A percentile compares a stretch with the other conserved stretches of the same genome.
These are phyloP conservation scores for Cyberlindnera meyerae DNA, from an alignment of 805 yeast species.

Conservation along the genomic window DNA sequence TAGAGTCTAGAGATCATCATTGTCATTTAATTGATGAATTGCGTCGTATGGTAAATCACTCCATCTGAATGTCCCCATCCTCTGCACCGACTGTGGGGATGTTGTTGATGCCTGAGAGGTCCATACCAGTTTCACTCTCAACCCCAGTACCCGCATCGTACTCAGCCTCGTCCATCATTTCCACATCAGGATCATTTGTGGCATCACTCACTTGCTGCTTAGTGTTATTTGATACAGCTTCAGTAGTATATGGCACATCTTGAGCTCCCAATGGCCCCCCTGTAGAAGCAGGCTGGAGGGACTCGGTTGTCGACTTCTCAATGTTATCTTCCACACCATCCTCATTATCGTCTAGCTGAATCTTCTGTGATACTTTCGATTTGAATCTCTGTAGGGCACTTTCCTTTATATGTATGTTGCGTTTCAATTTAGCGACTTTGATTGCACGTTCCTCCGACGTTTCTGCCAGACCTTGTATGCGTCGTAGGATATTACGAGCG, in stretches of 20 bases:
- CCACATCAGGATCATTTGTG: constrained; percentile 2
- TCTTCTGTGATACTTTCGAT: constrained; percentile 15
- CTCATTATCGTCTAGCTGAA: constrained; percentile 5
- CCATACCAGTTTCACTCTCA: constrained; percentile 5
- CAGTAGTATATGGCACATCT: neutral
- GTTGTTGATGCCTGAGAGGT: constrained; percentile 6
- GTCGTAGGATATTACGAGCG: constrained; percentile 33
- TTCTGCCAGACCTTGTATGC: constrained; percentile 42
- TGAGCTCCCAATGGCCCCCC: too few relatives aligned
- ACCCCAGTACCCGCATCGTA: neutral
- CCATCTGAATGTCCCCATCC: constrained; percentile 4
- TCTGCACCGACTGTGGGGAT: constrained; percentile 4
- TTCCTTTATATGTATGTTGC: constrained; percentile 28
- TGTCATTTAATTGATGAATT: neutral
- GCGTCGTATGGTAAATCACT: neutral
- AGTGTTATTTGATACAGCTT: neutral
- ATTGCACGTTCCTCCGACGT: constrained; percentile 33
- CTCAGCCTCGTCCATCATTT: constrained; percentile 5
- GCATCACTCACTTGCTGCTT: neutral
- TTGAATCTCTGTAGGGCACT: constrained; percentile 22
- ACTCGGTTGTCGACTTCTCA: too few relatives aligned
- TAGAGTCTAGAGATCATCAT: neutral
- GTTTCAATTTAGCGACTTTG: constrained; percentile 31
- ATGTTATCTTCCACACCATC: constrained; percentile 1
- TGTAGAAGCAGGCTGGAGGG: too few relatives aligned